phyloP scores from a whole-genome alignment of 768 basidiomycete genomes.

The Strobilomyces dryophilus region DNA sequence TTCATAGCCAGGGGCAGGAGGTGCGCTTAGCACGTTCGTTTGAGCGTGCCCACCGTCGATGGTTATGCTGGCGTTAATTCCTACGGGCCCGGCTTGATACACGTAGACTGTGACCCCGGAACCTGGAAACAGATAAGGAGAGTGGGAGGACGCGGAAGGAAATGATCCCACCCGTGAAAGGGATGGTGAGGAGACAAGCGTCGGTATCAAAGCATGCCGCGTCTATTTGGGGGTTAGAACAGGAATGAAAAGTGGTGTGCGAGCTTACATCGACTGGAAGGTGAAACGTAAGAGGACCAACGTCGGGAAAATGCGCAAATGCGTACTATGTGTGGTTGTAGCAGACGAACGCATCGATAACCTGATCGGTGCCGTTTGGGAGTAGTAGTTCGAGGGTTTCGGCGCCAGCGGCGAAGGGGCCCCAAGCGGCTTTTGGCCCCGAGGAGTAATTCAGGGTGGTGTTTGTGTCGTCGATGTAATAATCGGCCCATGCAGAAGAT shows the following conservation, averaged over 20 bases:
- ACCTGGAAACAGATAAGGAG: conserved; percentile 8
- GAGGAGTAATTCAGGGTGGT: conserved; percentile 19
- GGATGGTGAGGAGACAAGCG: conserved; percentile 15
- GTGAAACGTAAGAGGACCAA: not conserved
- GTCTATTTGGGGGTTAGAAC: conserved; percentile 9
- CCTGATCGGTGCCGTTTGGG: conserved; percentile 18
- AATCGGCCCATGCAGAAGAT: conserved; percentile 12
- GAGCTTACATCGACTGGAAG: conserved; percentile 18
- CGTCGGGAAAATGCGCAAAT: not conserved
- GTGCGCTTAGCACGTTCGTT: conserved; percentile 16
- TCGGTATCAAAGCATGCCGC: conserved; percentile 20
- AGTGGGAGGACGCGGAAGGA: not conserved
- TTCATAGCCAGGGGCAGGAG: conserved; percentile 16
- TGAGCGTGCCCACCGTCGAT: conserved; percentile 9
- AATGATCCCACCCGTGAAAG: conserved; percentile 20
- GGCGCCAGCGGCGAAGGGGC: conserved; percentile 9
- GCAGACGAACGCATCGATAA: conserved; percentile 20
- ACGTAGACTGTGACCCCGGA: conserved; percentile 23
- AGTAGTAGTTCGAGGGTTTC: conserved; percentile 13
- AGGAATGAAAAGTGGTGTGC: not conserved
- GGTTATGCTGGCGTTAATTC: conserved; percentile 21
- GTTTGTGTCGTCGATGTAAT: conserved; percentile 25
- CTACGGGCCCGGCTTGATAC: conserved; percentile 22
- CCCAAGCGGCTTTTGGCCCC: conserved; percentile 25
- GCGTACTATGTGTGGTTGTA: conserved; percentile 25